Base-by-base conservation (phyloP, 495 filamentous ascomycete genomes). In the Penicillium verhagenii region DNA sequence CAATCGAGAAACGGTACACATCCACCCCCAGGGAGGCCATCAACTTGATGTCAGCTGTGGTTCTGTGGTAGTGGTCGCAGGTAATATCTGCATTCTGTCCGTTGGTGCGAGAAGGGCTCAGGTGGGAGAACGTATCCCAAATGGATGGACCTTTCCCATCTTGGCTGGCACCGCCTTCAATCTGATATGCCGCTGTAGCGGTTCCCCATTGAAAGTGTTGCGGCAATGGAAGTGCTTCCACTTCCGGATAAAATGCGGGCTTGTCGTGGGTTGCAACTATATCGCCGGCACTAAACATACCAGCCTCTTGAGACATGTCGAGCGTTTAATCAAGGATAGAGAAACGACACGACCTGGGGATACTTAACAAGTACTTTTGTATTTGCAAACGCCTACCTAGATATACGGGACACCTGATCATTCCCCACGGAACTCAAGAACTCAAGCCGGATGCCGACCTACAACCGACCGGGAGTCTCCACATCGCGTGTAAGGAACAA, bases 111-210 rank as follows among this genome's bases (percentile, higher is more conserved):
- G 86, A 87, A 53, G 84, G 84, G 42, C 83, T 80, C 50, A 82
- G 83, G 29, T 75, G 76, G 58, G 78, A 84, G 75, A 88, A 89
- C 13, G 78, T 82, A 65, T 90, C 86, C 86, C 86, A 90, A 70
- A 89, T 89, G 26, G 84, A 85, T 39, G 79, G 75, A 25, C 84
- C 85, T 50, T 86, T 82, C 56, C 86, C 86, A 63, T 90, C 86
- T 54, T 77, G 76, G 29, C 82, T 70, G 56, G 77, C 74, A 18
- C 83, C 82, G 38, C 87, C 87, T 75, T 90, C 87, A 54, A 89
- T 83, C 68, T 90, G 87, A 0, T 66, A 50, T 28, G 68, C 68
- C 10, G 70, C 70, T 33, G 68, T 72, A 2, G 68, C 68, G 40
- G 66, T 71, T 8, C 70, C 70, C 16, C 69, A 68, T 23, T 59